A percentile compares a stretch with the other conserved stretches of the same genome.
These are phyloP conservation scores for Camellia japonica DNA, from an alignment of 148 eudicot genomes.

Conservation along the genomic window DNA sequence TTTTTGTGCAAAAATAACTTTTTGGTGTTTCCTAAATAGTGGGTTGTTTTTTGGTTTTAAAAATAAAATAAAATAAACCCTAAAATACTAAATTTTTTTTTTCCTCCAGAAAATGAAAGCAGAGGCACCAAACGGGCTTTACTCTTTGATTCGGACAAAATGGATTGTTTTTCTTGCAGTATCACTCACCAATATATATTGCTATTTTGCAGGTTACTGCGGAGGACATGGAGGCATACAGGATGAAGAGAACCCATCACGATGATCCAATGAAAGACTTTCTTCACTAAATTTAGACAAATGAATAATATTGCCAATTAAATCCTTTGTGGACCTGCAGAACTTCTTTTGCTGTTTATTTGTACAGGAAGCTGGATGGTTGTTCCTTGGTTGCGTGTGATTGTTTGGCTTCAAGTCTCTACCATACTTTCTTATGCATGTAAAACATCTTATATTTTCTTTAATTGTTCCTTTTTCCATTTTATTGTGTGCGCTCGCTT, in stretches of 20 bases:
- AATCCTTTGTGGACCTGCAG: neutral
- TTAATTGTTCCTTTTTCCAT: no score
- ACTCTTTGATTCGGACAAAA: neutral
- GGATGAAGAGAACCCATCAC: constrained; percentile 78
- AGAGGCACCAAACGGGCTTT: no score
- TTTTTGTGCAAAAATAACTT: no score
- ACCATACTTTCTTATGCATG: neutral
- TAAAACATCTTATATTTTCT: neutral
- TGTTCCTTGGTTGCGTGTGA: neutral
- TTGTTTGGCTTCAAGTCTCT: constrained; percentile 4
- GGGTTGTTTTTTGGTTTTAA: no score
- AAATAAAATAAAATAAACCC: no score
- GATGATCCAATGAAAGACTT: constrained; percentile 94
- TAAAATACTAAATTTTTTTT: no score
- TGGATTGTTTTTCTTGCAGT: neutral
- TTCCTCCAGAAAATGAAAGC: no score
- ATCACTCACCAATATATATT: no score
- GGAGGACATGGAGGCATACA: constrained; percentile 89
- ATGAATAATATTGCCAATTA: neutral
- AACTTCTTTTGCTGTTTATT: neutral
- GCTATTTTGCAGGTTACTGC: constrained; percentile 47
- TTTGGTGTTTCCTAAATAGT: no score
- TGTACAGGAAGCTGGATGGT: neutral
- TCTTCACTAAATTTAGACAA: constrained; percentile 29
- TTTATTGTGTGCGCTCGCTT: no score